Base-by-base conservation (phyloP, 805 yeast species). In the Kazachstania kunashirensis region DNA sequence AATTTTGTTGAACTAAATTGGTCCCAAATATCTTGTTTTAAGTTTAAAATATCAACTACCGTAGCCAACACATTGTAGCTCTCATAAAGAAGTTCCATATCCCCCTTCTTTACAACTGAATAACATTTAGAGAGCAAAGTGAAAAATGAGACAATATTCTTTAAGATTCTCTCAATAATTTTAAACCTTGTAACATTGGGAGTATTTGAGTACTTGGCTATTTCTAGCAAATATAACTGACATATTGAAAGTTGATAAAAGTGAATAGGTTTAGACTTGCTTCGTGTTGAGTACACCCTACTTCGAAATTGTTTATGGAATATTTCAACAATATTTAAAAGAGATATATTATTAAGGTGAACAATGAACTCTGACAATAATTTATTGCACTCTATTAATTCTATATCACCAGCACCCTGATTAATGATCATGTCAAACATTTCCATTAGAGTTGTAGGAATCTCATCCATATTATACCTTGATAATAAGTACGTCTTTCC, bases 211-310 rank as follows among this genome's bases (percentile, higher is more conserved):
- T 47, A 58, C 14, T 42, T 38, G 7, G 53, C 33, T n/a, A 53
- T 36, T 32, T 55, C 58, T 14, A 46, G 35, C 23, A 55, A 40
- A 43, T 57, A 39, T 6, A 57, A 25, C 33, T 52, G 60, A 28
- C 62, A 57, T 2, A 44, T 36, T 0, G 59, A 48, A 20, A 58
- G 42, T 26, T 52, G 51, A 30, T 41, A 54, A 39, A 58, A 57
- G 36, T 57, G 61, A 14, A 58, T 51, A 3, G 61, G 50, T 40
- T 58, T 58, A 3, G 57, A 53, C 31, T 44, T 48, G 5, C 42
- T 42, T 21, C 48, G 38, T 13, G 48, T 24, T 9, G 32, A 12
- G 26, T 40, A 43, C 2, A 53, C 55, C 33, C 52, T 56, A 2
- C 47, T 41, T 13, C 59, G 43, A 29, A 57, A 58, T 5, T 33